Evolutionary conservation across 2,329 filamentous ascomycete species (phyloP).

Genomic region (Cladosporium sp.): DNA sequence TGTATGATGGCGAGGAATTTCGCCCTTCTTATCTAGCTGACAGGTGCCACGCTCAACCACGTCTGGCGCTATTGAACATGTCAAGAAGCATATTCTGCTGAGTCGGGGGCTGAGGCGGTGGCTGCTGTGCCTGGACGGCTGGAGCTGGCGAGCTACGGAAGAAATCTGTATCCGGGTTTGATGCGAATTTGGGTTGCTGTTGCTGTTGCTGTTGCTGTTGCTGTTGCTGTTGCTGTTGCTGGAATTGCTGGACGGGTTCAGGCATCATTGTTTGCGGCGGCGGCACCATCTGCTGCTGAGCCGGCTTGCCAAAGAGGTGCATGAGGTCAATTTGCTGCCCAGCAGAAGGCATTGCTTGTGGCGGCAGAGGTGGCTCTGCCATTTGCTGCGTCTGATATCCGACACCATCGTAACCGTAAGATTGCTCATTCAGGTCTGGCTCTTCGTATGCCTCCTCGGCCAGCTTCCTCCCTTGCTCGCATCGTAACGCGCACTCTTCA

Average conservation of each 20-base stretch:
- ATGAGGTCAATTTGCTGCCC: conserved; percentile 22
- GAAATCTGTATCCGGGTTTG: conserved; percentile 25
- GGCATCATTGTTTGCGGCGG: conserved; percentile 9
- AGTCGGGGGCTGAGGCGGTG: conserved; percentile 12
- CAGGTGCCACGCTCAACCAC: conserved; percentile 1
- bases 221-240: conserved; percentile 11
- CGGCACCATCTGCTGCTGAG: conserved; percentile 5
- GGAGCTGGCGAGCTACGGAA: conserved; percentile 18
- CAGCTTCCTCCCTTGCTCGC: conserved; percentile 33
- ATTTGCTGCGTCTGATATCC: background rate
- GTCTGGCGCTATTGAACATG: conserved; percentile 24
- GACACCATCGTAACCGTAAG: conserved; percentile 29
- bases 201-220: conserved; percentile 11
- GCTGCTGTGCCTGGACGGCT: conserved; percentile 12
- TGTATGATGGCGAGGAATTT: too few species aligned
- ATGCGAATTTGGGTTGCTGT: conserved; percentile 15
- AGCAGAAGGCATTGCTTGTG: conserved; percentile 5
- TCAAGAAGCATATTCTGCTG: conserved; percentile 24
- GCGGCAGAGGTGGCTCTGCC: conserved; percentile 15
- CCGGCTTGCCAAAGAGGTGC: conserved; percentile 21
- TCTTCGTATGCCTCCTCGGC: conserved; percentile 45
- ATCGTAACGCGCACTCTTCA: conserved; percentile 46
- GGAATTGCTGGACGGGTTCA: conserved; percentile 5
- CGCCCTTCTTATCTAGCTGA: too few species aligned
- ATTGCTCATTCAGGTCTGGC: conserved; percentile 33